A percentile compares a stretch with the other conserved stretches of the same genome.
Conservation (phyloP, 805 yeast genomes). For the Babjeviella inositovora region DNA sequence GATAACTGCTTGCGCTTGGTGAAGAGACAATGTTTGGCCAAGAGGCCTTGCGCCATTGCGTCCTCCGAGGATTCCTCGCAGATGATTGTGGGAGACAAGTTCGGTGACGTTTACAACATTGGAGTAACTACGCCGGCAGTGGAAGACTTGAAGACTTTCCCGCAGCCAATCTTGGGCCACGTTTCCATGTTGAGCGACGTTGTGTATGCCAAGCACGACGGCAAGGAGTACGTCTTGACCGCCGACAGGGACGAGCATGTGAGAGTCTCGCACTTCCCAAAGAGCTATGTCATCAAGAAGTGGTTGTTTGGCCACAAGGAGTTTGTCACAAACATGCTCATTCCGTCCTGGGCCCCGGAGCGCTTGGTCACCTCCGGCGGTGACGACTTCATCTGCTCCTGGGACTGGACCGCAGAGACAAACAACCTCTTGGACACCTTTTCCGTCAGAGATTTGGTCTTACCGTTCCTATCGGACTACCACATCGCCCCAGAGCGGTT, state of each 20-base stretch:
- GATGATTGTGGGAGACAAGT: constrained; percentile 77
- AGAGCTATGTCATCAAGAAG: constrained; percentile 59
- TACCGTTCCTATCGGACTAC: constrained; percentile 28
- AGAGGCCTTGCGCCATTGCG: constrained; percentile 80
- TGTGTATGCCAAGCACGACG: constrained; percentile 21
- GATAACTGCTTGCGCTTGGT: constrained; percentile 28
- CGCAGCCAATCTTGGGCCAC: constrained; percentile 83
- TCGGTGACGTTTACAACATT: constrained; percentile 81
- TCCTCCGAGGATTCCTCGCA: constrained; percentile 30
- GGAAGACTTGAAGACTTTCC: constrained; percentile 21
- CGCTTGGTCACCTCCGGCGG: constrained; percentile 82
- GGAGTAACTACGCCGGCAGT: constrained; percentile 19
- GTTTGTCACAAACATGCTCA: constrained; percentile 54
- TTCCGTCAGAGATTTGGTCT: constrained; percentile 22
- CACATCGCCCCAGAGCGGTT: constrained; percentile 56
- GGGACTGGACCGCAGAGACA: constrained; percentile 57
- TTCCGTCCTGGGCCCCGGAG: constrained; percentile 32
- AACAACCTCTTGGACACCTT: constrained; percentile 31
- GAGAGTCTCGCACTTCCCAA: constrained; percentile 67
- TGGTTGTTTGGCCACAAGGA: constrained; percentile 81
- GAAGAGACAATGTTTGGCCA: constrained; percentile 70
- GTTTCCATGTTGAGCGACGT: constrained; percentile 92
- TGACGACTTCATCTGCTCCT: constrained; percentile 52
- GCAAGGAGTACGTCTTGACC: constrained; percentile 44
- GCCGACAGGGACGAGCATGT: constrained; percentile 96